phyloP scores from a whole-genome alignment of 805 yeast species.

The Lipomyces chichibuensis region DNA sequence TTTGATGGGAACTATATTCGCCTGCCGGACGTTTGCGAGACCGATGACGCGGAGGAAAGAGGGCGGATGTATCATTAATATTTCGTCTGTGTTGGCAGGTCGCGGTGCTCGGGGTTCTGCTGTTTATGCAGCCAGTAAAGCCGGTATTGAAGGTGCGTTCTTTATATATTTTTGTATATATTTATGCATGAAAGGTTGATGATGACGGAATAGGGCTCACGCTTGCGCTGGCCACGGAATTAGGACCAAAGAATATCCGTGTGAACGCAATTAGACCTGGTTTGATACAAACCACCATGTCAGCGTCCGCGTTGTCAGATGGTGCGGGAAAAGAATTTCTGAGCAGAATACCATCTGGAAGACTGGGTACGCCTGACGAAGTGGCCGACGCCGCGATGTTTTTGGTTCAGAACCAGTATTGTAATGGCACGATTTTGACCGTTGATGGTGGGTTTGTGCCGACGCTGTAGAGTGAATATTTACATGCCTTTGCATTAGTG shows the following conservation, averaged over 20 bases:
- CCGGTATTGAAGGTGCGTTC: slow-evolving; percentile 54
- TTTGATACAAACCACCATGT: slow-evolving; percentile 66
- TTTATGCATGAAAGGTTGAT: neutral
- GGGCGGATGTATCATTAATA: slow-evolving; percentile 55
- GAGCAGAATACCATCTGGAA: slow-evolving; percentile 23
- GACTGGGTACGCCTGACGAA: slow-evolving; percentile 32
- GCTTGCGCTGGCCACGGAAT: slow-evolving; percentile 60
- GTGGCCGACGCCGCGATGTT: slow-evolving; percentile 38
- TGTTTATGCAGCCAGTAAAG: slow-evolving; percentile 71
- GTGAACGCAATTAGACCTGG: slow-evolving; percentile 75
- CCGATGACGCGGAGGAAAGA: slow-evolving; percentile 51
- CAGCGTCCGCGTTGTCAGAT: slow-evolving; percentile 8
- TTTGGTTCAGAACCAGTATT: slow-evolving; percentile 33
- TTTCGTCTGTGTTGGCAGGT: slow-evolving; percentile 65
- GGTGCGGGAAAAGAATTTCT: slow-evolving; percentile 12
- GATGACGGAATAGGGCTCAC: slow-evolving; percentile 54
- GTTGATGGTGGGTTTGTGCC: slow-evolving; percentile 36
- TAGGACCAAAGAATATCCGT: slow-evolving; percentile 56
- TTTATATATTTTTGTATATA: neutral
- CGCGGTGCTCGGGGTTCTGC: slow-evolving; percentile 43
- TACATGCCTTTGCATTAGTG: neutral
- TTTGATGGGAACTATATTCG: slow-evolving; percentile 61
- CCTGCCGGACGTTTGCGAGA: slow-evolving; percentile 57
- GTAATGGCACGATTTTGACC: slow-evolving; percentile 34
- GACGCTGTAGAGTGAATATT: neutral